Percentiles rank a stretch among this genome's conserved stretches.
Evolutionary conservation across 495 filamentous ascomycete species (phyloP).

Genomic region (Penicillium robsamsonii): DNA sequence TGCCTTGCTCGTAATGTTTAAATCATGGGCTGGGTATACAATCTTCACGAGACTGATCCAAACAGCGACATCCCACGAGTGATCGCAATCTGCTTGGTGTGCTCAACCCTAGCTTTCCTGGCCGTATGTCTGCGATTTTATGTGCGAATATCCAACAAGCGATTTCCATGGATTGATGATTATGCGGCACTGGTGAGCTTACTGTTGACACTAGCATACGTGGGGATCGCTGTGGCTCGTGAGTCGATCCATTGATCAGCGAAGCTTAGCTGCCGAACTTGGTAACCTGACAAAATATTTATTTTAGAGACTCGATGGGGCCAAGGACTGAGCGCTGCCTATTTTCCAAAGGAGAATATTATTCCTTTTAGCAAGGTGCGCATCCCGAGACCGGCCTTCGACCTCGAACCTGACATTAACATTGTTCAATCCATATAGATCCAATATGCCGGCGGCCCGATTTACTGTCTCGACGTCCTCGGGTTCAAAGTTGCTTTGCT

Average conservation of each 20-base stretch:
- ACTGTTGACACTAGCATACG: slow-evolving; percentile 22
- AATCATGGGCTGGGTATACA: slow-evolving; percentile 35
- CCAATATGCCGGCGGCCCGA: slow-evolving; percentile 33
- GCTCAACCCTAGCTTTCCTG: slow-evolving; percentile 20
- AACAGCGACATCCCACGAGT: slow-evolving; percentile 20
- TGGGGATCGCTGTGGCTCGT: slow-evolving; percentile 26
- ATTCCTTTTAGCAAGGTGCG: slow-evolving; percentile 30
- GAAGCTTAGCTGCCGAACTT: neutral
- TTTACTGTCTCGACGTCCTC: slow-evolving; percentile 38
- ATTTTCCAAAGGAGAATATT: slow-evolving; percentile 26
- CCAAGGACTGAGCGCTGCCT: slow-evolving; percentile 17
- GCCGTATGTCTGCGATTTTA: slow-evolving; percentile 28
- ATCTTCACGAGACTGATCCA: slow-evolving; percentile 24
- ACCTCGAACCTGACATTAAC: neutral
- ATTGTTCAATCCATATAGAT: slow-evolving; percentile 19
- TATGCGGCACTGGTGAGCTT: slow-evolving; percentile 27
- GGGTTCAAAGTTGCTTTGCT: slow-evolving; percentile 54
- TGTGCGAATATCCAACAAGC: slow-evolving; percentile 21
- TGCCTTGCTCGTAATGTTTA: neutral
- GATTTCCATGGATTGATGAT: slow-evolving; percentile 28
- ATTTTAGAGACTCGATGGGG: slow-evolving; percentile 33
- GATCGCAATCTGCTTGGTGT: slow-evolving; percentile 22
- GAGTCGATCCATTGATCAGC: slow-evolving; percentile 13
- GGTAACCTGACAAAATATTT: neutral
- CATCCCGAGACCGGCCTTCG: neutral